Conservation (phyloP, 2,329 filamentous ascomycete genomes). For the Verticillium dahliae region DNA sequence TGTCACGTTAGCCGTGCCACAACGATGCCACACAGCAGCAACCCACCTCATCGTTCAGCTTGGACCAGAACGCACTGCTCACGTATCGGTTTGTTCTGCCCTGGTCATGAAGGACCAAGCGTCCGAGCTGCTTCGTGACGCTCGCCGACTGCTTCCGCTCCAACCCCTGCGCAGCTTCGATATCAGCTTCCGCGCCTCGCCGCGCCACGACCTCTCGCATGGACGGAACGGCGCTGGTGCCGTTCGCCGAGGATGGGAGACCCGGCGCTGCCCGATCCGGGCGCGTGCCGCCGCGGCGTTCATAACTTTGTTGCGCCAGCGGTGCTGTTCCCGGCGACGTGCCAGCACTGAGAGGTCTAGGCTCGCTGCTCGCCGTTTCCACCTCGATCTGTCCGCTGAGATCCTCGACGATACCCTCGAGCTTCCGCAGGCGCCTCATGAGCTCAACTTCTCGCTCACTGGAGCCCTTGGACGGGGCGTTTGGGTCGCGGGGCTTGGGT, state of each 20-base stretch:
- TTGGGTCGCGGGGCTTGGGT: conserved; percentile 57
- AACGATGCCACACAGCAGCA: neutral
- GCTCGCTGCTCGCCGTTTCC: conserved; percentile 19
- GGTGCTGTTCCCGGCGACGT: neutral
- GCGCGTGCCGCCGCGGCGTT: neutral
- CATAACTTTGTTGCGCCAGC: neutral
- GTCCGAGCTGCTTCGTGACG: conserved; percentile 51
- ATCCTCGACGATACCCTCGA: conserved; percentile 71
- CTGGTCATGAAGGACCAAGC: conserved; percentile 63
- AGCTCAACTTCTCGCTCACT: conserved; percentile 62
- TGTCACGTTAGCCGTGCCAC: neutral
- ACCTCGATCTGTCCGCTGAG: conserved; percentile 47
- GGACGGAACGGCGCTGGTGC: neutral
- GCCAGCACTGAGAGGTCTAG: conserved; percentile 29
- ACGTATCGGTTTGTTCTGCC: conserved; percentile 66
- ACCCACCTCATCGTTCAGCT: conserved; percentile 64
- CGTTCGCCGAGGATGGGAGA: neutral
- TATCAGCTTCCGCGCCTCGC: neutral
- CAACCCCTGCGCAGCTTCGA: neutral
- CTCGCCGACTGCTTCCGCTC: conserved; percentile 6
- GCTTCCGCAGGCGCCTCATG: conserved; percentile 62
- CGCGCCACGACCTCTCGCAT: neutral
- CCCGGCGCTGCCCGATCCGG: neutral
- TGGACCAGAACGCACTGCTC: conserved; percentile 71
- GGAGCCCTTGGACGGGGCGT: conserved; percentile 51